Conservation (phyloP, 441 rosid genomes). For the Manihot esculenta region DNA sequence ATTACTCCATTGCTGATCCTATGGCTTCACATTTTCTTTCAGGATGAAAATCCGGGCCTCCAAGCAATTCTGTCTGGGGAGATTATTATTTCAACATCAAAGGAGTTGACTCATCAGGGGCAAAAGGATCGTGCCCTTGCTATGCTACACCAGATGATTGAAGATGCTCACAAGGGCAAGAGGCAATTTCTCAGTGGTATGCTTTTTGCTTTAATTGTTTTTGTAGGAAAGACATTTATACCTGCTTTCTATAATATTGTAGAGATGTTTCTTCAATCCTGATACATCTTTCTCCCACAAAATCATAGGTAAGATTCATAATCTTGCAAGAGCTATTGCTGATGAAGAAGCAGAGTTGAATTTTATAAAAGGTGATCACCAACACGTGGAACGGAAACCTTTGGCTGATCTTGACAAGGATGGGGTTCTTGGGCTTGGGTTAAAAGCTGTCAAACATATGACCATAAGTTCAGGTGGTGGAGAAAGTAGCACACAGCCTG, state of each 20-base stretch:
- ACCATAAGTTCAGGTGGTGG: slow-evolving; percentile 47
- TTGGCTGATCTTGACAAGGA: slow-evolving; percentile 52
- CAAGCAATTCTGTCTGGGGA: slow-evolving; percentile 75
- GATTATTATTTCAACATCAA: slow-evolving; percentile 49
- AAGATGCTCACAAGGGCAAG: slow-evolving; percentile 98
- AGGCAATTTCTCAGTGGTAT: slow-evolving; percentile 97
- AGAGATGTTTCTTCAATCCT: slow-evolving; percentile 21
- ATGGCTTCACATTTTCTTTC: slow-evolving; percentile 24
- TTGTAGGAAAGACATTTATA: slow-evolving; percentile 11
- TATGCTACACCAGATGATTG: slow-evolving; percentile 94
- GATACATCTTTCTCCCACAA: slow-evolving; percentile 29
- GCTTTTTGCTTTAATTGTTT: slow-evolving; percentile 23
- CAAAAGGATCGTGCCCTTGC: slow-evolving; percentile 94
- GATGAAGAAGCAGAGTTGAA: slow-evolving; percentile 82
- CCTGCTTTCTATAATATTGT: slow-evolving; percentile 20
- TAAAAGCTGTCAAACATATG: slow-evolving; percentile 57
- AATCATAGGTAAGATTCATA: slow-evolving; percentile 88
- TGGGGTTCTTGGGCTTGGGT: slow-evolving; percentile 93
- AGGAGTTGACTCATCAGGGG: slow-evolving; percentile 76
- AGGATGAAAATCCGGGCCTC: slow-evolving; percentile 76
- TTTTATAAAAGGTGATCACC: slow-evolving; percentile 50
- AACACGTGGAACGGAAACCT: slow-evolving; percentile 42
- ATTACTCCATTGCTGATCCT: slow-evolving; percentile 17
- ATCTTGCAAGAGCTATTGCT: slow-evolving; percentile 93
- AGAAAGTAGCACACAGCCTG: slow-evolving; percentile 47